Evolutionary conservation across 805 yeast genomes (phyloP), one percentile per base, ranked within the genome.

Genomic region (Candida berthetii): DNA sequence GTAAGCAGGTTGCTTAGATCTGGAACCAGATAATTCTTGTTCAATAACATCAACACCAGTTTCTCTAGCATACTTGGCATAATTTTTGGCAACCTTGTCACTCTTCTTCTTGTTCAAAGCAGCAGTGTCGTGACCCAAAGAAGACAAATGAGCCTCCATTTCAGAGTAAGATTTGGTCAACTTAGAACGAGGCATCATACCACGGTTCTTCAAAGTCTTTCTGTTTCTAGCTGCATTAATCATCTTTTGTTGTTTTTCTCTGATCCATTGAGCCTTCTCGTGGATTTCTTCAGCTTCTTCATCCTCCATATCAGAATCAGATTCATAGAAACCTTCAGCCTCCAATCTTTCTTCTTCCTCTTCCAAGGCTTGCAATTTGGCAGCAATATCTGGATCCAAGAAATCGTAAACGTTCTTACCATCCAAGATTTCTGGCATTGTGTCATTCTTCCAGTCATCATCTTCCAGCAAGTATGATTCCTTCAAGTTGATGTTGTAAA

Each of bases 401-500:
- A 85, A 93, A 67, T 93, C 99, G 68, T 89, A 91, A 44, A 93
- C 96, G 61, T 93, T 93, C 71, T 80, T 85, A 68, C 99, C 99
- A 58, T 93, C 89, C 61, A 93, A 71, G 41, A 93, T 76, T 72
- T 93, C 99, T 22, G 99, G 99, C 88, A 93, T 88, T 48, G 84
- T 76, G 65, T 93, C 99, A 52, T 88, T 80, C 76, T 91, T 91
- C 99, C 99, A 93, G 49, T 87, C 95, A 40, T 91, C 98, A 61
- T 93, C 91, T 53, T 91, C 99, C 53, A 93, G 72, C 47, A 93
- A 53, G 66, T 95, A 93, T 58, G 82, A 85, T 60, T 91, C 98
- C 63, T 89, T 87, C 68, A 93, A 73, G 69, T 93, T 89, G 60
- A 93, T 78, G 69, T 89, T 93, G 74, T 69, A 93, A 29, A 93